Base-by-base conservation (phyloP, 2,329 filamentous ascomycete genomes). In the Aspergillus viridinutans region DNA sequence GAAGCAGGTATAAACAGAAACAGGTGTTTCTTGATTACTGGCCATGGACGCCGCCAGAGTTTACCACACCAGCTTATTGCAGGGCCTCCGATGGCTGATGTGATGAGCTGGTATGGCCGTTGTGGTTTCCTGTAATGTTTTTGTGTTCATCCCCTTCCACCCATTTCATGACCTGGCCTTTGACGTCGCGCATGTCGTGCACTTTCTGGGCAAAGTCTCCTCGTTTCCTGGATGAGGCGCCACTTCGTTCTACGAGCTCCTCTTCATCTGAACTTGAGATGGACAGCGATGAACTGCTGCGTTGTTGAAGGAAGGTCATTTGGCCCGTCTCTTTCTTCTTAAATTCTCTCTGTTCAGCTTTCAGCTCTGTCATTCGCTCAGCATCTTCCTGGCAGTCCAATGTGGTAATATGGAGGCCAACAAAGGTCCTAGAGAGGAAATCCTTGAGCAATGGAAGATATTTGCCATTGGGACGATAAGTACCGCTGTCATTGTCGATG, bases 401-500 rank as follows among this genome's bases (percentile, higher is more conserved):
- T 0, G 85, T 85, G 0, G 86, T 79, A 49, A 96, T 79, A 52
- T 88, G 85, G 1, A 97, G 76, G 0, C 90, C 91, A 0, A 90
- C 90, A 35, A 97, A 85, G 63, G 93, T 91, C 25, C 72, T 74
- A 32, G 86, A 77, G 2, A 97, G 75, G 69, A 91, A 96, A 10
- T 79, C 69, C 53, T 87, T 85, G 1, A 97, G 79, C 0, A 86
- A 71, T 0, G 90, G 89, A 1, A 97, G 81, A 9, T 90, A 80
- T 10, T 86, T 81, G 55, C 89, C 88, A 68, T 95, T 91, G 0
- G 93, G 93, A 0, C 93, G 85, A 72, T 97, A 97, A 0, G 93
- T 97, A 10, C 93, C 93, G 54, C 87, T 91, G 74, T 96, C 93
- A 68, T 97, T 97, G 78, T 97, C 93, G 68, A 97, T 97, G 61